Evolutionary conservation across 2,329 filamentous ascomycete species (phyloP), one percentile per base, ranked within the genome.

Genomic region (Sporothrix brasiliensis): DNA sequence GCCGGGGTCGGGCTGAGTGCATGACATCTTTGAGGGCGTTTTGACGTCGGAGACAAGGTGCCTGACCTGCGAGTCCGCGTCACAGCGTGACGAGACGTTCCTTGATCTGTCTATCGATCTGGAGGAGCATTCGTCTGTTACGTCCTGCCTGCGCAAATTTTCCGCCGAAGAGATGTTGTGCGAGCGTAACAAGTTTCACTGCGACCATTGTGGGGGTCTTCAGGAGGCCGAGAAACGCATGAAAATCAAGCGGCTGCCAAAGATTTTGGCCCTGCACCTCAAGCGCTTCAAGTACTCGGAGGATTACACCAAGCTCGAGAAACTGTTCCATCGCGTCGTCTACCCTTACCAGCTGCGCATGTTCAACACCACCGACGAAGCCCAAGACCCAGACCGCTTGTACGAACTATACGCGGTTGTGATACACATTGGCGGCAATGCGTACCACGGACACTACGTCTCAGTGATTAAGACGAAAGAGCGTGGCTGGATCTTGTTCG

Each of bases 211-310:
- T 75, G 95, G 95, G 68, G 95, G 95, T 2, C 83, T 99, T 69
- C 95, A 99, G 80, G 95, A 99, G 81, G 95, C 95, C 0, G 95
- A 99, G 80, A 99, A 98, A 83, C 88, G 95, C 74, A 99, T 99
- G 95, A 99, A 98, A 84, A 94, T 99, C 75, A 98, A 99, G 83
- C 88, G 92, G 68, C 82, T 98, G 77, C 95, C 95, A 4, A 93
- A 92, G 77, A 93, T 99, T 72, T 81, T 99, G 73, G 94, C 95
- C 4, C 83, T 99, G 71, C 95, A 99, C 78, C 82, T 99, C 73
- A 99, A 99, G 81, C 89, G 95, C 70, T 99, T 99, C 84, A 98
- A 98, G 81, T 99, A 97, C 78, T 97, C 94, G 2, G 95, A 98
- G 78, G 94, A 98, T 79, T 88, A 96, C 77, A 95, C 94, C 74